Conservation (phyloP, 2,329 filamentous ascomycete genomes). For the Escovopsis sp. region DNA sequence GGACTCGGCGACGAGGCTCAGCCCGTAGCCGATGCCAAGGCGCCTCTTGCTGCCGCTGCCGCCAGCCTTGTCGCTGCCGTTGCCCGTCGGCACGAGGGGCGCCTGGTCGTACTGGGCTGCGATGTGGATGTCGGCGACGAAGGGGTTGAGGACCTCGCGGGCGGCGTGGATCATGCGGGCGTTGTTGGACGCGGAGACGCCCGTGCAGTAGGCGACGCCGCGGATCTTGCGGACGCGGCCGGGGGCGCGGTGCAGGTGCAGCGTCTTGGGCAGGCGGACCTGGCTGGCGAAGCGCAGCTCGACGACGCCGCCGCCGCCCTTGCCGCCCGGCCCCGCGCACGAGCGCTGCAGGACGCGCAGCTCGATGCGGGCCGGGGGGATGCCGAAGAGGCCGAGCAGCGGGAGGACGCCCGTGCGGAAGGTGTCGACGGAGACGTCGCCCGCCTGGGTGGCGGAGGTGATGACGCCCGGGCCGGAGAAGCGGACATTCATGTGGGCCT, state of each 20-base stretch:
- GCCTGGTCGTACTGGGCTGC: slow-evolving; percentile 64
- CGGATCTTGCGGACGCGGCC: slow-evolving; percentile 79
- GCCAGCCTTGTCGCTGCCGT: slow-evolving; percentile 32
- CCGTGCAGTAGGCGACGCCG: slow-evolving; percentile 86
- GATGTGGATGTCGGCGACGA: slow-evolving; percentile 82
- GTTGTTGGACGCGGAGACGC: slow-evolving; percentile 86
- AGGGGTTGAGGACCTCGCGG: slow-evolving; percentile 69
- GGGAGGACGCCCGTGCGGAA: slow-evolving; percentile 88
- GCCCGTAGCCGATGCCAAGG: slow-evolving; percentile 79
- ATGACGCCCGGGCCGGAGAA: slow-evolving; percentile 89
- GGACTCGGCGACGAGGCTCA: slow-evolving; percentile 86
- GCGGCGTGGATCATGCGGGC: slow-evolving; percentile 88
- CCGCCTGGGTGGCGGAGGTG: slow-evolving; percentile 66
- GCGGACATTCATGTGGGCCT: slow-evolving; percentile 76
- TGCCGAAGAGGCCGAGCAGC: slow-evolving; percentile 80
- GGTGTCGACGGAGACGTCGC: slow-evolving; percentile 83
- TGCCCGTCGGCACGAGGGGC: slow-evolving; percentile 32
- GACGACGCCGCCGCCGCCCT: slow-evolving; percentile 80
- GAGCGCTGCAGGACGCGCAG: slow-evolving; percentile 68
- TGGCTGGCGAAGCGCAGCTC: slow-evolving; percentile 89
- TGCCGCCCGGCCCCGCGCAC: slow-evolving; percentile 59
- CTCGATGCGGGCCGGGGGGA: slow-evolving; percentile 66
- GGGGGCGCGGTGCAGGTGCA: slow-evolving; percentile 70
- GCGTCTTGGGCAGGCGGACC: slow-evolving; percentile 80
- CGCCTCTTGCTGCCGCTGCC: slow-evolving; percentile 37